These are phyloP conservation scores for Ammopiptanthus mongolicus DNA, from an alignment of 306 rosid genomes.

Conservation along the genomic window DNA sequence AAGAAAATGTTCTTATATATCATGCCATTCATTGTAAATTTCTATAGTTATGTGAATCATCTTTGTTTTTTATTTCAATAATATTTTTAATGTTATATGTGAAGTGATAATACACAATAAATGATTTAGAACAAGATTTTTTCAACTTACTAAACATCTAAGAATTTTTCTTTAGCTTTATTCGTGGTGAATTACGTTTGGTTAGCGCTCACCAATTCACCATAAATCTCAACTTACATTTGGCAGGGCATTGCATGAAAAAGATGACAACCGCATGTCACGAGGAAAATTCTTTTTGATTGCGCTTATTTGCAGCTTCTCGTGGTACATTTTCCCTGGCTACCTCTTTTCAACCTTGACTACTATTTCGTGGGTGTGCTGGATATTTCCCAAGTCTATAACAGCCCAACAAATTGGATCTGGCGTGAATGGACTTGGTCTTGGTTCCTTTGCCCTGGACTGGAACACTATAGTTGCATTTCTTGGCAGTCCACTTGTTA, in stretches of 20 bases:
- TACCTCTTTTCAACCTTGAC: slow-evolving; percentile 46
- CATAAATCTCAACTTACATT: not conserved
- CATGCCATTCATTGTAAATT: too few species aligned
- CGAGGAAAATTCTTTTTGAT: slow-evolving; percentile 55
- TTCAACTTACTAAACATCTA: too few species aligned
- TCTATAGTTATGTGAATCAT: too few species aligned
- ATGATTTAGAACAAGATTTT: too few species aligned
- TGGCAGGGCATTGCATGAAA: slow-evolving; percentile 62
- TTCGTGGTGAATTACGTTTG: not conserved
- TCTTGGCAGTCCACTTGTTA: slow-evolving; percentile 50
- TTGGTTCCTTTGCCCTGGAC: slow-evolving; percentile 54
- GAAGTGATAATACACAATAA: too few species aligned
- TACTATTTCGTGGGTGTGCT: slow-evolving; percentile 59
- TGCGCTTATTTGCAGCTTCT: slow-evolving; percentile 56
- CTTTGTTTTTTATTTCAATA: too few species aligned
- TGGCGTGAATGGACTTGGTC: slow-evolving; percentile 51
- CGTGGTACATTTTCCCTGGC: slow-evolving; percentile 60
- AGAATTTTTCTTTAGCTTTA: too few species aligned
- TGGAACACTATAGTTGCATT: slow-evolving; percentile 55
- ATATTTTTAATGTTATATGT: too few species aligned
- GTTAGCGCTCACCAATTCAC: not conserved
- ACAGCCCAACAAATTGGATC: slow-evolving; percentile 69
- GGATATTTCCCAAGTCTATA: slow-evolving; percentile 44
- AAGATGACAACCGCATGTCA: slow-evolving; percentile 46
- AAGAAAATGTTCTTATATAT: too few species aligned